A percentile compares a stretch with the other conserved stretches of the same genome.
Evolutionary conservation across 129 eudicot species (phyloP).

Genomic region (Apium graveolens): DNA sequence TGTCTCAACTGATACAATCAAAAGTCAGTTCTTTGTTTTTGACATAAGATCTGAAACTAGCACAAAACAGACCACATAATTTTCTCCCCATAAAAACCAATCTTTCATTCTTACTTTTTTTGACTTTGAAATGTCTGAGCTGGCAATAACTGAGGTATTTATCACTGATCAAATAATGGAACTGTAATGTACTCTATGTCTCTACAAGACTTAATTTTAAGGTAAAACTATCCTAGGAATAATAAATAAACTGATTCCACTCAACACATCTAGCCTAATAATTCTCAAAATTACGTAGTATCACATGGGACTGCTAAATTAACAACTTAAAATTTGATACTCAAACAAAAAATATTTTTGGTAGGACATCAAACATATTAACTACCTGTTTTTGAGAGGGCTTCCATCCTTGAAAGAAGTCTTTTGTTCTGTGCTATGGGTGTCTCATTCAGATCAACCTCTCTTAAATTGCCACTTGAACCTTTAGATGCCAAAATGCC

Average conservation of each 20-base stretch:
- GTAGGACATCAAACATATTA: not conserved
- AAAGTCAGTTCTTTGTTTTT: not conserved
- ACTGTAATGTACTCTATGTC: not conserved
- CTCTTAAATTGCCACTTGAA: slow-evolving; percentile 42
- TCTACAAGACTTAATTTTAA: not conserved
- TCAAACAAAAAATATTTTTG: not conserved
- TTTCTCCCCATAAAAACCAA: not conserved
- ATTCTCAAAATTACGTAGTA: not conserved
- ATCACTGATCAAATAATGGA: not conserved
- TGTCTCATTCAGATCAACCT: slow-evolving; percentile 64
- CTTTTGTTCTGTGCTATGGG: slow-evolving; percentile 48
- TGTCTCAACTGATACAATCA: slow-evolving; percentile 21
- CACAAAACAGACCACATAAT: not conserved
- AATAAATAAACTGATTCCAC: not conserved
- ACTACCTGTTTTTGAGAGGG: slow-evolving; percentile 64
- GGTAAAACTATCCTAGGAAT: not conserved
- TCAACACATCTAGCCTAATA: not conserved
- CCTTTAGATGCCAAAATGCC: slow-evolving; percentile 47
- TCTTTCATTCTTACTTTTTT: not conserved
- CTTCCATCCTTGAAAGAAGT: slow-evolving; percentile 36
- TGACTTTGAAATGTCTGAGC: not conserved
- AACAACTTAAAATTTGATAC: not conserved
- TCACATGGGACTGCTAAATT: not conserved
- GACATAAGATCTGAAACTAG: not conserved
- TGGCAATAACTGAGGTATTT: not conserved